These are phyloP conservation scores for Claviceps sorghi DNA, from an alignment of 2,329 filamentous ascomycete genomes.

Conservation along the genomic window DNA sequence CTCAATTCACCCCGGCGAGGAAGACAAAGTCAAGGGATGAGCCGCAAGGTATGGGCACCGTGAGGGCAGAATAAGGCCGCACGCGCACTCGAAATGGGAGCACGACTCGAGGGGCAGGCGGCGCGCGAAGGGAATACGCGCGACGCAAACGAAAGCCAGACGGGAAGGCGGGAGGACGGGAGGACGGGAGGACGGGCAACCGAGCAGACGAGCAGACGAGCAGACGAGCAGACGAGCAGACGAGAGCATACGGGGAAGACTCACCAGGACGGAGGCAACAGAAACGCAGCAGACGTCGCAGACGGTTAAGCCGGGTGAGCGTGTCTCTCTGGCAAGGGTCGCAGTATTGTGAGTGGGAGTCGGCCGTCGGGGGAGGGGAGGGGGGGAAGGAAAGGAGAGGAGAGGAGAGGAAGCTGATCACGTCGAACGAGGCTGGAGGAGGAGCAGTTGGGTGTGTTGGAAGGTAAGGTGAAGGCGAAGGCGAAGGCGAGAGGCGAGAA, in stretches of 20 bases:
- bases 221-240: neutral
- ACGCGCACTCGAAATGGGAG: constrained; percentile 5
- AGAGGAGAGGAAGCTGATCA: constrained; percentile 1
- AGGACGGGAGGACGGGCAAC: no score
- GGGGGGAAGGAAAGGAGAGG: neutral
- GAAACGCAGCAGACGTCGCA: neutral
- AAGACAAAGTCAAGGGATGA: neutral
- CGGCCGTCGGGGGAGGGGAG: neutral
- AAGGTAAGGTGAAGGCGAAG: constrained; percentile 1
- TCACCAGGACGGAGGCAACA: constrained; percentile 1
- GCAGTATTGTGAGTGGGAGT: neutral
- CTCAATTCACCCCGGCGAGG: neutral
- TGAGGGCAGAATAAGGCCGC: constrained; percentile 5
- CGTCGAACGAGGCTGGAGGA: constrained; percentile 1
- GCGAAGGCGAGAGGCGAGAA: neutral
- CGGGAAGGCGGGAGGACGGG: no score
- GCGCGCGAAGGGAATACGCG: constrained; percentile 2
- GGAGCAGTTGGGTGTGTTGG: constrained; percentile 1
- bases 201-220: neutral
- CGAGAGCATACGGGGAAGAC: neutral
- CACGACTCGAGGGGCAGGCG: constrained; percentile 2
- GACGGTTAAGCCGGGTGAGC: neutral
- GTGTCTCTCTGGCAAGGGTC: neutral
- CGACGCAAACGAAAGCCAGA: neutral
- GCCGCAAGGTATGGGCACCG: neutral